Percentiles rank a stretch among this genome's conserved stretches.
Conservation (phyloP, 768 basidiomycete genomes). For the Arthromyces matolae region DNA sequence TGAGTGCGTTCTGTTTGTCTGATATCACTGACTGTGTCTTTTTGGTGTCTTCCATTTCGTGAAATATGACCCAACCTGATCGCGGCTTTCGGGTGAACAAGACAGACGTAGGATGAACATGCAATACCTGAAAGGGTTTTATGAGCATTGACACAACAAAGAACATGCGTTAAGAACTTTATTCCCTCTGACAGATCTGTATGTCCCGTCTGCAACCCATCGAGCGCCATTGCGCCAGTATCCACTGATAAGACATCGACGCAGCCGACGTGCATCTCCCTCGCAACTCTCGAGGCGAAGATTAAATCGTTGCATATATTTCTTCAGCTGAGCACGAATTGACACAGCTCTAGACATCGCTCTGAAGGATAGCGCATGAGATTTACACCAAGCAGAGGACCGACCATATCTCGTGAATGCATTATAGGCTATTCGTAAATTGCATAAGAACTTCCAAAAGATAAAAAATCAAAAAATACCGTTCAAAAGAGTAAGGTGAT, state of each 20-base stretch:
- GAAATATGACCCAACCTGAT: slow-evolving; percentile 91
- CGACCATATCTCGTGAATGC: slow-evolving; percentile 81
- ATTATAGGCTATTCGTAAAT: slow-evolving; percentile 68
- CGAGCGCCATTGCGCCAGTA: slow-evolving; percentile 94
- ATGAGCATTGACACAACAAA: slow-evolving; percentile 4
- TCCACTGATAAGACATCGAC: slow-evolving; percentile 87
- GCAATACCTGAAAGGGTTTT: slow-evolving; percentile 52
- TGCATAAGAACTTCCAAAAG: slow-evolving; percentile 1
- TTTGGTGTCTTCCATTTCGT: slow-evolving; percentile 96
- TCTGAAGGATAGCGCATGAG: slow-evolving; percentile 89
- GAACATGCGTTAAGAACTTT: slow-evolving; percentile 61
- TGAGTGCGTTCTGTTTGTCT: not conserved
- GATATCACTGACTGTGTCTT: slow-evolving; percentile 72
- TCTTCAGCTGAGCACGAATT: slow-evolving; percentile 91
- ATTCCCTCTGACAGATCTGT: slow-evolving; percentile 82
- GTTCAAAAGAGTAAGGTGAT: slow-evolving; percentile 92
- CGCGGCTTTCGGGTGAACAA: slow-evolving; percentile 89
- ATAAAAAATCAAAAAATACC: slow-evolving; percentile 40
- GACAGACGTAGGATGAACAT: slow-evolving; percentile 92
- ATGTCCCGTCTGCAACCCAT: slow-evolving; percentile 91
- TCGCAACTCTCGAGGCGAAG: slow-evolving; percentile 83
- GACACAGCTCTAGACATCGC: slow-evolving; percentile 92
- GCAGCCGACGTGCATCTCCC: slow-evolving; percentile 77
- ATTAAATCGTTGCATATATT: slow-evolving; percentile 89
- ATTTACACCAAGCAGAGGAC: slow-evolving; percentile 90